Evolutionary conservation across 108 stramenopile genomes (phyloP).

Genomic region (Nitzschia palea): DNA sequence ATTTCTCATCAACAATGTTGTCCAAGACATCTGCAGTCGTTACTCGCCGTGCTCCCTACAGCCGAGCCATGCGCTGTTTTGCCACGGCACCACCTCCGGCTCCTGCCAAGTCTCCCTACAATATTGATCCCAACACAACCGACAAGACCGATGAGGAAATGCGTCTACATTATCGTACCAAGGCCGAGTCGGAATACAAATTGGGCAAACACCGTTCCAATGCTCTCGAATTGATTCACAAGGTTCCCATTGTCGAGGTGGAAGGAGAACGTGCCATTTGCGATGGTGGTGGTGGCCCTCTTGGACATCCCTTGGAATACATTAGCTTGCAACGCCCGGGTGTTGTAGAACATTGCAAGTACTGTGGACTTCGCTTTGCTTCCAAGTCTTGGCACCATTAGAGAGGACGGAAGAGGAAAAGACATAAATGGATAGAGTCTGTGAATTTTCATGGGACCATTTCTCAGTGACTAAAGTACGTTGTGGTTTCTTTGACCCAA

Average conservation of each 20-base stretch:
- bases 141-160: constrained; percentile 40
- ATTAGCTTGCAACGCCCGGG: constrained; percentile 75
- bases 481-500: no score
- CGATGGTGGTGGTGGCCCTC: constrained; percentile 93
- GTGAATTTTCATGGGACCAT: no score
- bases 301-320: constrained; percentile 97
- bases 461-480: no score
- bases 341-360: constrained; percentile 65
- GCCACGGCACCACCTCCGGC: constrained; percentile 28
- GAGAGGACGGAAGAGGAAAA: background rate
- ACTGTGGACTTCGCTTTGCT: constrained; percentile 72
- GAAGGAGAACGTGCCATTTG: constrained; percentile 91
- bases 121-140: constrained; percentile 30
- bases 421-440: no score
- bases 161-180: constrained; percentile 31
- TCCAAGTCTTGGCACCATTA: constrained; percentile 38
- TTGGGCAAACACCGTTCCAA: constrained; percentile 94
- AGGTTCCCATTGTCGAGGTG: constrained; percentile 88
- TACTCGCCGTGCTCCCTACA: background rate
- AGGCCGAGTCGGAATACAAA: constrained; percentile 49
- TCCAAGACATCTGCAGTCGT: background rate
- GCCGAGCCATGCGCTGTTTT: constrained; percentile 17
- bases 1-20: background rate
- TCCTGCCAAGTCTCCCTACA: constrained; percentile 34
- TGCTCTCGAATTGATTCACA: constrained; percentile 85